These are phyloP conservation scores for Coccinonectria pachysandricola DNA, from an alignment of 2,329 filamentous ascomycete genomes.

Conservation along the genomic window DNA sequence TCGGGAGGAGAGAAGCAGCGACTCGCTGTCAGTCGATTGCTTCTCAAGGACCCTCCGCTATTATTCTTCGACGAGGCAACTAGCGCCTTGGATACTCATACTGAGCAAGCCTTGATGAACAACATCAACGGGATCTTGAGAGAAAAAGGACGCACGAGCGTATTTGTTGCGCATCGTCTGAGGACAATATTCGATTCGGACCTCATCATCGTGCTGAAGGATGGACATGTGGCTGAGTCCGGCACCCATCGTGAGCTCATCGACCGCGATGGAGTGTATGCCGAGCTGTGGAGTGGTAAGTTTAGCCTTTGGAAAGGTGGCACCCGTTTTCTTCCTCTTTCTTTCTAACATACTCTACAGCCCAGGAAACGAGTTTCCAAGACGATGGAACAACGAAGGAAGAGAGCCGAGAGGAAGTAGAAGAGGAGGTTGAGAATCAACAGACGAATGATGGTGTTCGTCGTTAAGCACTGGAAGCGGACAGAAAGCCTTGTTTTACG, in stretches of 20 bases:
- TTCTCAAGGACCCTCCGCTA: slow-evolving; percentile 81
- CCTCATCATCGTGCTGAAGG: slow-evolving; percentile 80
- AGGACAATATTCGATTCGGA: slow-evolving; percentile 91
- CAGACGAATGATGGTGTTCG: slow-evolving; percentile 1
- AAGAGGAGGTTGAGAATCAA: slow-evolving; percentile 3
- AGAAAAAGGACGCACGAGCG: slow-evolving; percentile 80
- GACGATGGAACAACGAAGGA: slow-evolving; percentile 34
- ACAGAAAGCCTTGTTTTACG: too few species aligned
- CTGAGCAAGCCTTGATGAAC: slow-evolving; percentile 77
- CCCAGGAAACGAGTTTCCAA: slow-evolving; percentile 51
- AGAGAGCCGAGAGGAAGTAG: slow-evolving; percentile 18
- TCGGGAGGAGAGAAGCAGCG: slow-evolving; percentile 91
- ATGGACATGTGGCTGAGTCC: slow-evolving; percentile 75
- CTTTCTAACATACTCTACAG: slow-evolving; percentile 26
- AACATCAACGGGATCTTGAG: slow-evolving; percentile 90
- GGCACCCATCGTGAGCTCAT: slow-evolving; percentile 82
- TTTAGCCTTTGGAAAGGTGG: slow-evolving; percentile 8
- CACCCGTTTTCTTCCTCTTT: slow-evolving; percentile 4
- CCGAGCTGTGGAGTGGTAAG: slow-evolving; percentile 82
- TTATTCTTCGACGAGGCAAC: slow-evolving; percentile 96
- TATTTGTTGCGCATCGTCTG: slow-evolving; percentile 88
- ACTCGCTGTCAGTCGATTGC: slow-evolving; percentile 69
- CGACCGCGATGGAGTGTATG: slow-evolving; percentile 69
- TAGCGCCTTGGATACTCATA: slow-evolving; percentile 84
- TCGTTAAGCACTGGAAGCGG: slow-evolving; percentile 1